phyloP scores from a whole-genome alignment of 257 asterid genomes.

The Linaria vulgaris region DNA sequence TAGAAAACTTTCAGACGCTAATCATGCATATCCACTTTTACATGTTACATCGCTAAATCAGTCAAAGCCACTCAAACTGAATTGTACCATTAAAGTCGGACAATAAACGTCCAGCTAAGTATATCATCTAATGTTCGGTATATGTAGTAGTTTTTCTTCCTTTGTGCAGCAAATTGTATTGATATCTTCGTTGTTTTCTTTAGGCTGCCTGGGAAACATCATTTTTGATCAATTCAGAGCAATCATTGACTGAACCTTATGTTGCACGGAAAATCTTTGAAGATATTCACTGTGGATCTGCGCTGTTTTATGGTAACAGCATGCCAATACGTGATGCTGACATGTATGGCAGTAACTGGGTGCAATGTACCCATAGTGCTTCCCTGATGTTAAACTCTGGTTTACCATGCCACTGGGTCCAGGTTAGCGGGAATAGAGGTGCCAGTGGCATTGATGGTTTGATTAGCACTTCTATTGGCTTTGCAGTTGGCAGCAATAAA shows the following conservation, averaged over 20 bases:
- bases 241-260: conserved; percentile 85
- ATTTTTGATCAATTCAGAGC: conserved; percentile 61
- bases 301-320: conserved; percentile 94
- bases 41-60: too few relatives aligned
- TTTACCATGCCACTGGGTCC: conserved; percentile 74
- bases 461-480: conserved; percentile 92
- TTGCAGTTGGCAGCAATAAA: conserved; percentile 90
- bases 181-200: conserved; percentile 25
- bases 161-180: conserved; percentile 14
- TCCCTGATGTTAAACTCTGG: conserved; percentile 51
- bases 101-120: too few relatives aligned
- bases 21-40: not conserved
- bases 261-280: conserved; percentile 73
- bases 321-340: conserved; percentile 97
- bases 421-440: conserved; percentile 83
- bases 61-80: too few relatives aligned
- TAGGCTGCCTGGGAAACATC: conserved; percentile 87
- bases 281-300: conserved; percentile 65
- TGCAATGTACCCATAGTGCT: conserved; percentile 42
- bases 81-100: not conserved
- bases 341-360: conserved; percentile 75
- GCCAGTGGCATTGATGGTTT: conserved; percentile 98
- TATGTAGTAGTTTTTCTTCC: not conserved
- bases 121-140: too few relatives aligned
- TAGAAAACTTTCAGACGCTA: not conserved